Evolutionary conservation across 202 grass and related monocot genomes (phyloP).

Genomic region (Eragrostis tef): DNA sequence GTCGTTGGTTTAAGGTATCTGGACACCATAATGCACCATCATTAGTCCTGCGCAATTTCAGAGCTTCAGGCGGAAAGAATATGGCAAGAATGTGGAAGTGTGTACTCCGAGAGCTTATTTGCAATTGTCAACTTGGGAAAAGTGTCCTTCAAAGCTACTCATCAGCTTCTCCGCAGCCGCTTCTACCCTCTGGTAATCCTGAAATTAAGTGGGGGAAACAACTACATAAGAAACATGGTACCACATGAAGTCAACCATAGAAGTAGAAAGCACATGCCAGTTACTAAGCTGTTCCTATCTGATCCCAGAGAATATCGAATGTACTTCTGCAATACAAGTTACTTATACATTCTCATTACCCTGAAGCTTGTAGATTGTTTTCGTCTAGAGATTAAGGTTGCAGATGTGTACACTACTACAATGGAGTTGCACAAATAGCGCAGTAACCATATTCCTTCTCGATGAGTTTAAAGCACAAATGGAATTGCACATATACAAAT

Average conservation of each 20-base stretch:
- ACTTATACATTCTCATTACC: conserved; percentile 19
- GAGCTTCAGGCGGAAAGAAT: conserved; percentile 60
- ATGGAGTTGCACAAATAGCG: conserved; percentile 1
- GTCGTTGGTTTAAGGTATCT: conserved; percentile 28
- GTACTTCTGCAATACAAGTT: conserved; percentile 5
- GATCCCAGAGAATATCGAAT: neutral
- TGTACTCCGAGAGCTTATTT: conserved; percentile 49
- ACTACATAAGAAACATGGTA: conserved; percentile 27
- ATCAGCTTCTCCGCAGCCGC: conserved; percentile 55
- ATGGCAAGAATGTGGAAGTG: conserved; percentile 33
- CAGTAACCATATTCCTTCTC: neutral
- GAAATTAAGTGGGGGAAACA: conserved; percentile 37
- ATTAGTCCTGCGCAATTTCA: conserved; percentile 57
- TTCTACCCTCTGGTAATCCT: conserved; percentile 75
- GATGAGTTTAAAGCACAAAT: neutral
- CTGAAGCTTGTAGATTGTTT: conserved; percentile 28
- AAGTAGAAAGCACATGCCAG: neutral
- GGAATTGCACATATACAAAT: conserved; percentile 10
- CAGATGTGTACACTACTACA: neutral
- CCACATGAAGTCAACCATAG: too few relatives aligned
- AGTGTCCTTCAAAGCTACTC: conserved; percentile 67
- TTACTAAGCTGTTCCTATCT: neutral
- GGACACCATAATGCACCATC: conserved; percentile 39
- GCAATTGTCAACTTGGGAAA: conserved; percentile 55
- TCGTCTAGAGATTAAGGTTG: conserved; percentile 1